Conservation (phyloP, 495 filamentous ascomycete species). For the Penicillium bialowiezense region DNA sequence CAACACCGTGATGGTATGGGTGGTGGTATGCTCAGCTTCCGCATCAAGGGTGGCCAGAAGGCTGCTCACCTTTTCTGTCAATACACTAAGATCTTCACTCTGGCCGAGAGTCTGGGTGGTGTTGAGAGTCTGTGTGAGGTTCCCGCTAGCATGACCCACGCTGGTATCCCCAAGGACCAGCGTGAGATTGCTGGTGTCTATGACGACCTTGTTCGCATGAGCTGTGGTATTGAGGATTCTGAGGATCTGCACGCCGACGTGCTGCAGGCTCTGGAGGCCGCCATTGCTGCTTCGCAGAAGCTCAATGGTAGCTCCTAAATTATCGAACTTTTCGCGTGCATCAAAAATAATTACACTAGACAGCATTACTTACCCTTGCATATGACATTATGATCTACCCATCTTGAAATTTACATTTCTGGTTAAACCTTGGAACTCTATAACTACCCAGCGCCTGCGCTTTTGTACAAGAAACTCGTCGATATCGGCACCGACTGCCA, state of each 20-base stretch:
- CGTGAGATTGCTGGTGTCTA: slow-evolving; percentile 92
- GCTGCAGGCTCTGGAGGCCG: slow-evolving; percentile 77
- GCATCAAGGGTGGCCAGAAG: slow-evolving; percentile 80
- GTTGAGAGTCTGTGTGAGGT: slow-evolving; percentile 92
- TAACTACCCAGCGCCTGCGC: too few relatives aligned
- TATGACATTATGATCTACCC: slow-evolving; percentile 7
- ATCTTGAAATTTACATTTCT: not conserved
- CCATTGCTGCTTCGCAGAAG: slow-evolving; percentile 43
- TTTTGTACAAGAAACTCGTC: too few relatives aligned
- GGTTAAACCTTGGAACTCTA: too few relatives aligned
- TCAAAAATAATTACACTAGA: not conserved
- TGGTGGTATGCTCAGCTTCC: slow-evolving; percentile 96
- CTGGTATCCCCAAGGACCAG: slow-evolving; percentile 85
- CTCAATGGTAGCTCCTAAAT: slow-evolving; percentile 25
- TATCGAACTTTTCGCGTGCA: not conserved
- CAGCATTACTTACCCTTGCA: not conserved
- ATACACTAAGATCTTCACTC: slow-evolving; percentile 80
- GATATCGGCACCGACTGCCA: too few relatives aligned
- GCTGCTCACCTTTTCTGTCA: slow-evolving; percentile 93
- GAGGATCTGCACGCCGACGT: slow-evolving; percentile 82
- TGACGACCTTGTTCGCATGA: slow-evolving; percentile 92
- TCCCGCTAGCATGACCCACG: slow-evolving; percentile 92
- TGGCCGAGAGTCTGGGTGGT: slow-evolving; percentile 90
- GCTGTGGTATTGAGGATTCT: slow-evolving; percentile 90
- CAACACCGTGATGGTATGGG: slow-evolving; percentile 95